phyloP scores from a whole-genome alignment of 1,139 yeast species.

The Saccharomyces hybrid region DNA sequence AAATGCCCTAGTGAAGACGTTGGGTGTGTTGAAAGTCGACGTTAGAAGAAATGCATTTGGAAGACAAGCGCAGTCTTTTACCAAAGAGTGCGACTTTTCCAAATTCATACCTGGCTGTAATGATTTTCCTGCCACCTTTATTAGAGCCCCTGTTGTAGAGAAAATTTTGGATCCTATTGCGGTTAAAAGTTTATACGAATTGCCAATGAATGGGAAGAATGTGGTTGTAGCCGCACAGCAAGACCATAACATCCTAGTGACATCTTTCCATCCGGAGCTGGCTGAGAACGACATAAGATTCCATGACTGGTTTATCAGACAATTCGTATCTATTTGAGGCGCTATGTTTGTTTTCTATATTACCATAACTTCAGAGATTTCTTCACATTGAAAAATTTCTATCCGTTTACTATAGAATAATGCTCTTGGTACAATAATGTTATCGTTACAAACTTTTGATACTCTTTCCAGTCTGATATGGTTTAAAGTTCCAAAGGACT shows the following conservation, averaged over 20 bases:
- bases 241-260: slow-evolving; percentile 53
- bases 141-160: slow-evolving; percentile 70
- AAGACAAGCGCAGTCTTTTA: slow-evolving; percentile 65
- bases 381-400: slow-evolving; percentile 5
- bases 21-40: slow-evolving; percentile 60
- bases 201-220: slow-evolving; percentile 28
- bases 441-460: slow-evolving; percentile 6
- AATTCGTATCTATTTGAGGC: slow-evolving; percentile 33
- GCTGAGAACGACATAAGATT: slow-evolving; percentile 47
- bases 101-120: slow-evolving; percentile 37
- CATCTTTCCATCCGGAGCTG: slow-evolving; percentile 79
- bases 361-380: slow-evolving; percentile 6
- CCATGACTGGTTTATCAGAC: slow-evolving; percentile 65
- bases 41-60: slow-evolving; percentile 76
- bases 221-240: slow-evolving; percentile 68
- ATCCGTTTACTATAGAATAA: slow-evolving; percentile 17
- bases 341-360: neutral
- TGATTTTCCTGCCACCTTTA: slow-evolving; percentile 56
- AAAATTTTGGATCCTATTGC: slow-evolving; percentile 32
- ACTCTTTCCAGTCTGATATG: slow-evolving; percentile 14
- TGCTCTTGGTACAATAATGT: slow-evolving; percentile 17
- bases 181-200: slow-evolving; percentile 40
- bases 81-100: slow-evolving; percentile 42
- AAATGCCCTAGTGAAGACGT: slow-evolving; percentile 47
- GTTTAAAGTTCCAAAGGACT: slow-evolving; percentile 12